Base-by-base conservation (phyloP, 805 yeast species). In the Candida gorgasii region DNA sequence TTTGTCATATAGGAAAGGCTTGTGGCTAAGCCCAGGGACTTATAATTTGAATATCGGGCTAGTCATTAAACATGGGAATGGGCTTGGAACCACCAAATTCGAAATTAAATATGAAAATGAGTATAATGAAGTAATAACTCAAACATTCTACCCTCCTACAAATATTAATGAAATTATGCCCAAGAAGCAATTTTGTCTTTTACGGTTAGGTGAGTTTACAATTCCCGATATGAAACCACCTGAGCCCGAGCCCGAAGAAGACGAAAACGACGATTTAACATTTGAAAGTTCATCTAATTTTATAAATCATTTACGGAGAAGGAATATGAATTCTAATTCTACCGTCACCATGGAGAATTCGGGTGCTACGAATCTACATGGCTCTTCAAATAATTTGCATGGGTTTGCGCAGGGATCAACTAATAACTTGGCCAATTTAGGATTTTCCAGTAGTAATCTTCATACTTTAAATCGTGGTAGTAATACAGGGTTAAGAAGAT, bases 91-190 rank as follows among this genome's bases (percentile, higher is more conserved):
- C 12, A 76, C 81, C 13, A 71, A 72, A 49, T 80, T 80, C 49
- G 76, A 71, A 49, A 63, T 80, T 6, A 52, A 55, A 14, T 65
- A 65, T 43, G 45, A 59, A 23, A 54, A 59, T 18, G 55, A 55
- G 1, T 48, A 57, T 2, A 61, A 61, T 7, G 51, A 61, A 12
- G 54, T 53, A 15, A 46, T 65, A 2, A 45, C 51, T 17, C 62
- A 72, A 39, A 65, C 71, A 1, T 78, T 72, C 44, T 79, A 73
- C 50, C 82, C 85, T 0, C 81, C 86, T 0, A 65, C 77, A 0
- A 75, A 77, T 49, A 75, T 82, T 33, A 73, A 72, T 39, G 85
- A 80, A 9, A 64, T 82, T 17, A 59, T 79, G n/a, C 84, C 84
- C 1, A 71, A 68, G 40, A 64, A 71, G 19, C 72, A 71, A 45